phyloP scores from a whole-genome alignment of 495 filamentous ascomycete genomes.

The Aspergillus carlsbadensis region DNA sequence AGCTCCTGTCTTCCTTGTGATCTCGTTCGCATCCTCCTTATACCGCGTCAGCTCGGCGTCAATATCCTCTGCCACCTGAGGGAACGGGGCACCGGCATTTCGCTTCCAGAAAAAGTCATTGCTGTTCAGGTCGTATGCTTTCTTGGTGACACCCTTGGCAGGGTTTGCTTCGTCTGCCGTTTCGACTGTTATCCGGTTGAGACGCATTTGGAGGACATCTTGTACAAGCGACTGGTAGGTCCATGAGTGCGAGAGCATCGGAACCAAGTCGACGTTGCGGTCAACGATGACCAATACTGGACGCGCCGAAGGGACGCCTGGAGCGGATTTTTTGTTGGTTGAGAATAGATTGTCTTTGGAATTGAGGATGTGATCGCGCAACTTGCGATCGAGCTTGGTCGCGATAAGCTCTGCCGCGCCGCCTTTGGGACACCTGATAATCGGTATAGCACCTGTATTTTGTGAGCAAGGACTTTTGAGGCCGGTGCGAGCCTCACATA shows the following conservation, averaged over 20 bases:
- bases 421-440: slow-evolving; percentile 88
- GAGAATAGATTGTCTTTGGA: slow-evolving; percentile 96
- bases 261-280: slow-evolving; percentile 90
- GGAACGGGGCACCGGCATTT: slow-evolving; percentile 91
- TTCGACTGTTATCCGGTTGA: slow-evolving; percentile 96
- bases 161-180: slow-evolving; percentile 74
- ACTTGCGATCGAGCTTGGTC: slow-evolving; percentile 88
- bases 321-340: slow-evolving; percentile 44
- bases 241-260: slow-evolving; percentile 99
- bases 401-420: slow-evolving; percentile 94
- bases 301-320: slow-evolving; percentile 66
- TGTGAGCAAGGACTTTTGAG: slow-evolving; percentile 1
- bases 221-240: slow-evolving; percentile 96
- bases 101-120: slow-evolving; percentile 98
- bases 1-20: slow-evolving; percentile 92
- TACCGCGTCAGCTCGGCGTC: slow-evolving; percentile 89
- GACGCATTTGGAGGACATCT: slow-evolving; percentile 88
- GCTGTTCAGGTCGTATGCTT: slow-evolving; percentile 82
- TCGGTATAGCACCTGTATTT: slow-evolving; percentile 75
- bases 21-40: slow-evolving; percentile 90
- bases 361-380: slow-evolving; percentile 94
- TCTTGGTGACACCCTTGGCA: slow-evolving; percentile 69
- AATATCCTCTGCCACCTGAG: slow-evolving; percentile 95
- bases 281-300: slow-evolving; percentile 89
- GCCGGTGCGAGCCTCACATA: slow-evolving; percentile 28